phyloP scores from a whole-genome alignment of 768 basidiomycete species.

The Naganishia antarctica region DNA sequence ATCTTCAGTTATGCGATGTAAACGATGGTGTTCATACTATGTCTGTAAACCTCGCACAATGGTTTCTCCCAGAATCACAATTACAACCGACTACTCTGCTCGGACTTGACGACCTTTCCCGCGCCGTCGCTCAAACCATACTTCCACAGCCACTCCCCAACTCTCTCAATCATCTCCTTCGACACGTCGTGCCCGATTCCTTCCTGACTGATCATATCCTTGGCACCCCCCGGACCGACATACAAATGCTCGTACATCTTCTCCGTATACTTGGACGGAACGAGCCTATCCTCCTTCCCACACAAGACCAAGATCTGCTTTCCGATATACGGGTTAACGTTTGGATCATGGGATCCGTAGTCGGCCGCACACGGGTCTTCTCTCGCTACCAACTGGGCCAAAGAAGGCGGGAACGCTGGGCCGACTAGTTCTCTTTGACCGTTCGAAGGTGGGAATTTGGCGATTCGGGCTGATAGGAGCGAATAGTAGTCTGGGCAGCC shows the following conservation, averaged over 20 bases:
- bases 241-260: slow-evolving; percentile 59
- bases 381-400: slow-evolving; percentile 50
- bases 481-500: slow-evolving; percentile 67
- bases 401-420: slow-evolving; percentile 59
- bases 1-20: too few species aligned
- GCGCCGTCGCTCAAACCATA: slow-evolving; percentile 32
- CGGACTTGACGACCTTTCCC: not conserved
- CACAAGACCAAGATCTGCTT: slow-evolving; percentile 71
- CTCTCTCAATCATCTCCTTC: slow-evolving; percentile 57
- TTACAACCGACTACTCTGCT: slow-evolving; percentile 2
- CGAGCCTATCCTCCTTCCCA: slow-evolving; percentile 62
- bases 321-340: slow-evolving; percentile 56
- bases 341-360: slow-evolving; percentile 49
- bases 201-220: slow-evolving; percentile 57
- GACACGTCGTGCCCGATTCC: slow-evolving; percentile 64
- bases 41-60: too few species aligned
- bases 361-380: slow-evolving; percentile 55
- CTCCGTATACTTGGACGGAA: slow-evolving; percentile 61
- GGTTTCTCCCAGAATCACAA: too few species aligned
- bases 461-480: slow-evolving; percentile 56
- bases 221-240: slow-evolving; percentile 57
- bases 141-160: slow-evolving; percentile 45
- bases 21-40: too few species aligned
- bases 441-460: slow-evolving; percentile 34
- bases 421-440: slow-evolving; percentile 54